Percentiles rank a stretch among this genome's conserved stretches.
Conservation (phyloP, 2,329 filamentous ascomycete genomes). For the Colletotrichum cuscutae region DNA sequence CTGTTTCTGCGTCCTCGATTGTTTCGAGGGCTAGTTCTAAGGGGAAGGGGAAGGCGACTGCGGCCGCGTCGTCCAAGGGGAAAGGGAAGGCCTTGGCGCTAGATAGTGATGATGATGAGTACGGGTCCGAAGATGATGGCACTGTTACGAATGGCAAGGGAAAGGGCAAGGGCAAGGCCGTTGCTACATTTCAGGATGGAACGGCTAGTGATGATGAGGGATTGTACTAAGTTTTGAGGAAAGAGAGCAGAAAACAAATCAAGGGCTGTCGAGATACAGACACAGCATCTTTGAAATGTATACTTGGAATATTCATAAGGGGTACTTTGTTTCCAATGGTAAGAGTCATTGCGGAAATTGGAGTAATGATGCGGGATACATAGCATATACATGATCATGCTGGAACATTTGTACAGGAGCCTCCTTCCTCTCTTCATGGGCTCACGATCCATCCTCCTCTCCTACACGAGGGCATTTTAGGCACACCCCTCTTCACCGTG, state of each 20-base stretch:
- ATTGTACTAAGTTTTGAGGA: slow-evolving; percentile 54
- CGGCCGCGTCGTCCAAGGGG: slow-evolving; percentile 46
- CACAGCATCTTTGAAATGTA: neutral
- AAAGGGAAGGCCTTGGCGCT: slow-evolving; percentile 49
- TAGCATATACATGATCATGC: neutral
- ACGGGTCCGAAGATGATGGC: slow-evolving; percentile 45
- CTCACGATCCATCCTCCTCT: neutral
- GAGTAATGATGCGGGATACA: neutral
- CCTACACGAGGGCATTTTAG: too few species aligned
- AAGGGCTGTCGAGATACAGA: neutral
- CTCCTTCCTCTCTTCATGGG: neutral
- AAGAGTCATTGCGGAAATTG: neutral
- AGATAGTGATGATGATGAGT: slow-evolving; percentile 47
- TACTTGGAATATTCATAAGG: neutral
- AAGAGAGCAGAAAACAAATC: neutral
- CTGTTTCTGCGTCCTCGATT: slow-evolving; percentile 42
- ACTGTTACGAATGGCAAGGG: slow-evolving; percentile 41
- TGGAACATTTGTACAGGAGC: neutral
- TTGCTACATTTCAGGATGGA: slow-evolving; percentile 62
- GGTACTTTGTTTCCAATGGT: neutral
- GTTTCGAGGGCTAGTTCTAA: slow-evolving; percentile 41
- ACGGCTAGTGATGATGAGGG: slow-evolving; percentile 67
- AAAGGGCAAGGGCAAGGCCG: slow-evolving; percentile 69
- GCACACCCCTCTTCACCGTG: too few species aligned
- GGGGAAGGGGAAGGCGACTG: slow-evolving; percentile 48